phyloP scores from a whole-genome alignment of 202 grass and related monocot species.

The Musa balbisiana region DNA sequence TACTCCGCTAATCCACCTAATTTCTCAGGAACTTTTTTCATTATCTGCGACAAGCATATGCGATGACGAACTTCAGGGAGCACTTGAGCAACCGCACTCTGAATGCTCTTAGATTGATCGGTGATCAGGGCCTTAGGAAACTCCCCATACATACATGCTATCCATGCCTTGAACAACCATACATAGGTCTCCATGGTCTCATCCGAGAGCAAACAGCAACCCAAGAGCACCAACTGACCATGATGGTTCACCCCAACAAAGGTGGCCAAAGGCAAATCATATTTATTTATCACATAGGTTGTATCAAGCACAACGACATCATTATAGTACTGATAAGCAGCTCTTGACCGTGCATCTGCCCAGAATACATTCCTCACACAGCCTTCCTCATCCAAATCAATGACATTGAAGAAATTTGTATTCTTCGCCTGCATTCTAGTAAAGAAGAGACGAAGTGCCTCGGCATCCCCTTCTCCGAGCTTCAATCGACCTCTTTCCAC shows the following conservation, averaged over 20 bases:
- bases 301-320: conserved; percentile 77
- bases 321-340: conserved; percentile 79
- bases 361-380: conserved; percentile 72
- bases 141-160: conserved; percentile 88
- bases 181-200: conserved; percentile 79
- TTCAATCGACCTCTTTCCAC: conserved; percentile 65
- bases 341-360: conserved; percentile 82
- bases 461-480: conserved; percentile 70
- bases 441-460: conserved; percentile 80
- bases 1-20: conserved; percentile 67
- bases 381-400: conserved; percentile 83
- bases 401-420: conserved; percentile 79
- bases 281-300: conserved; percentile 58
- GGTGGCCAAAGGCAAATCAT: conserved; percentile 79
- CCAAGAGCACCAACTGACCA: conserved; percentile 69
- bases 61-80: conserved; percentile 67
- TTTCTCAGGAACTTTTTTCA: conserved; percentile 61
- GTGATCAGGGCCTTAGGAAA: conserved; percentile 75
- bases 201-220: conserved; percentile 72
- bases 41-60: conserved; percentile 85
- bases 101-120: conserved; percentile 69
- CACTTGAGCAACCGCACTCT: conserved; percentile 70
- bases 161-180: conserved; percentile 85
- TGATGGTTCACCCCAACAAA: conserved; percentile 95
- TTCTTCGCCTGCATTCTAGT: conserved; percentile 96